Conservation (phyloP, 805 yeast species). For the Lachancea sp. region DNA sequence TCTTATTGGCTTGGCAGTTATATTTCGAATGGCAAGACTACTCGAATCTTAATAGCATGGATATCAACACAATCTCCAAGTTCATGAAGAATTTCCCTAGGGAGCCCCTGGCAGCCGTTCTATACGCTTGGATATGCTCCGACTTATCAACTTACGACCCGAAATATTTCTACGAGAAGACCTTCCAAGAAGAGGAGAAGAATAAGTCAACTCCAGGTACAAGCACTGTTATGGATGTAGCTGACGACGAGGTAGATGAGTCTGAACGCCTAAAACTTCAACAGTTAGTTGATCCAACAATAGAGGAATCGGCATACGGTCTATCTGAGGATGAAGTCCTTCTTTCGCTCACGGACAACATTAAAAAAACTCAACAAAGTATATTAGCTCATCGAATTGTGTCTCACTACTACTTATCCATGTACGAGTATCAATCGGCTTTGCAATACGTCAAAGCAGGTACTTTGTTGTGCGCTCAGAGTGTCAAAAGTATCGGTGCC, state of each 20-base stretch:
- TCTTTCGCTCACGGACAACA: constrained; percentile 46
- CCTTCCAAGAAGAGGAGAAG: constrained; percentile 11
- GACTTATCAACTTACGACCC: constrained; percentile 59
- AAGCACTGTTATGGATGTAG: constrained; percentile 9
- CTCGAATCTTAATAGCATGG: constrained; percentile 42
- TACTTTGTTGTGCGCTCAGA: constrained; percentile 45
- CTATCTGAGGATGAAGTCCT: constrained; percentile 47
- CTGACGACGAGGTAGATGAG: constrained; percentile 22
- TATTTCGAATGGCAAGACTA: constrained; percentile 72
- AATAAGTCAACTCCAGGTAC: constrained; percentile 3
- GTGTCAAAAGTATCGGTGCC: constrained; percentile 42
- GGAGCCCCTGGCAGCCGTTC: constrained; percentile 54
- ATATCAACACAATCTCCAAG: constrained; percentile 39
- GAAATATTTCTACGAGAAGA: constrained; percentile 21
- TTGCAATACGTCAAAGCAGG: constrained; percentile 56
- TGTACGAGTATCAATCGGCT: constrained; percentile 59
- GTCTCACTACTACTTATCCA: constrained; percentile 51
- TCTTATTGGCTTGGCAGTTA: constrained; percentile 62
- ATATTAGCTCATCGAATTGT: constrained; percentile 62
- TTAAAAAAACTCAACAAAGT: constrained; percentile 39
- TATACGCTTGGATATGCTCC: constrained; percentile 60
- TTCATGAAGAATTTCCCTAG: constrained; percentile 52
- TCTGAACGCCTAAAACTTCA: constrained; percentile 19
- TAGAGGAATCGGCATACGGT: constrained; percentile 20
- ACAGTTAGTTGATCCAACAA: constrained; percentile 19